A percentile compares a stretch with the other conserved stretches of the same genome.
phyloP scores from a whole-genome alignment of 2,329 filamentous ascomycete genomes.

The Pseudocercospora crystallina region DNA sequence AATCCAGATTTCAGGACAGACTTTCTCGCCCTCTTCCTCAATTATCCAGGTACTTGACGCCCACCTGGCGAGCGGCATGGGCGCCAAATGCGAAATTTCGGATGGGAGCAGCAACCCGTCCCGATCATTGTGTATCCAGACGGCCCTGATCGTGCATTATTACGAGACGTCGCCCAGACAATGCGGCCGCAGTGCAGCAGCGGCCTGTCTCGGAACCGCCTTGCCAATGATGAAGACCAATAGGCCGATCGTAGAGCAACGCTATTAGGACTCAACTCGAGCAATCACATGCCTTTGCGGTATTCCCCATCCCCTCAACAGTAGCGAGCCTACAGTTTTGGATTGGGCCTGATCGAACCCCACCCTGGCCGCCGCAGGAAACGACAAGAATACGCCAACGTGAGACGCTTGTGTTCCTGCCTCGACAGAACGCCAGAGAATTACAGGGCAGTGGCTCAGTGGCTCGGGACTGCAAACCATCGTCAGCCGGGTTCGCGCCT shows the following conservation, averaged over 20 bases:
- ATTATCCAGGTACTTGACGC: too few relatives aligned
- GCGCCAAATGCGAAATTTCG: too few relatives aligned
- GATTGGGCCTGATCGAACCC: background rate
- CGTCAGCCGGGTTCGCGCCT: slow-evolving; percentile 3
- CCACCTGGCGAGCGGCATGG: too few relatives aligned
- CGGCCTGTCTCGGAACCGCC: too few relatives aligned
- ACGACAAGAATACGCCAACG: background rate
- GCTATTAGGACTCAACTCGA: background rate
- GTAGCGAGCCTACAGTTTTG: background rate
- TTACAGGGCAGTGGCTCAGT: slow-evolving; percentile 2
- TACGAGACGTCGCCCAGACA: too few relatives aligned
- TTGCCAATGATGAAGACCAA: background rate
- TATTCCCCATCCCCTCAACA: background rate
- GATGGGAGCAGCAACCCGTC: too few relatives aligned
- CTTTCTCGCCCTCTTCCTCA: too few relatives aligned
- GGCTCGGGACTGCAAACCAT: slow-evolving; percentile 3
- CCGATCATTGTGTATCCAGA: too few relatives aligned
- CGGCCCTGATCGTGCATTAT: too few relatives aligned
- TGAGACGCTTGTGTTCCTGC: slow-evolving; percentile 7
- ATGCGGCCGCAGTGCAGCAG: too few relatives aligned
- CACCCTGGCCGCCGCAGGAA: background rate
- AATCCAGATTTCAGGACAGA: too few relatives aligned
- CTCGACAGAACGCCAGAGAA: slow-evolving; percentile 1
- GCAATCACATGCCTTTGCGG: background rate
- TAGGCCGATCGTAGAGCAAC: background rate